Base-by-base conservation (phyloP, 176 grass and related monocot species). In the Zoysia japonica region DNA sequence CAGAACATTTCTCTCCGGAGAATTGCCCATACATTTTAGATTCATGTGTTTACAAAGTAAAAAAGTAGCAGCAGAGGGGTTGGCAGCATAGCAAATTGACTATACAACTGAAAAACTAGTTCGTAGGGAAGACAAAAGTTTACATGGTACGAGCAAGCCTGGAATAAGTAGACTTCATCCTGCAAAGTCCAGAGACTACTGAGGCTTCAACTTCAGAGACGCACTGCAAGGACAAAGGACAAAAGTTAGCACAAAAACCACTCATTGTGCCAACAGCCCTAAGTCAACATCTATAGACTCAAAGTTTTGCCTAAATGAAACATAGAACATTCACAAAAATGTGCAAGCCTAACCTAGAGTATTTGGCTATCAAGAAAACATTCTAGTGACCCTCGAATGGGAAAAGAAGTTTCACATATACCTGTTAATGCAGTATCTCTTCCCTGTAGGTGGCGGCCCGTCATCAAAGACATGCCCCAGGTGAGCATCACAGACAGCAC, bases 361-460 rank as follows among this genome's bases (percentile, higher is more conserved):
- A 60, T n/a, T 28, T 60, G 7, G n/a, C 56, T 20, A 20, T 9
- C 19, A 56, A 60, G 9, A 59, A 60, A 60, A 60, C 6, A 56
- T n/a, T 7, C 56, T 60, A 74, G 51, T 74, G 9, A 5, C 39
- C 50, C 42, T 43, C 13, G 41, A 61, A 36, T 6, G 3, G 17
- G 11, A 49, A 52, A 4, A 49, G 6, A 56, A 46, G 2, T 44
- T 70, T 17, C 5, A 41, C 28, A 51, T 59, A 13, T 85, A 89
- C 90, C 89, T 95, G 49, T 95, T 95, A 47, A 91, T 95, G 66
- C 92, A 95, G 42, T 83, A 93, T 88, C 91, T 73, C 70, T 93
- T 87, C 73, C 88, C 88, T 1, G 91, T 93, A 9, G 91, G 88
- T 0, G 65, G 89, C 65, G 92, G 92, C 11, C 92, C 89, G 35